Percentiles rank a stretch among this genome's conserved stretches.
Evolutionary conservation across 2,329 filamentous ascomycete species (phyloP).

Genomic region (Pyrenophora tritici-repentis): DNA sequence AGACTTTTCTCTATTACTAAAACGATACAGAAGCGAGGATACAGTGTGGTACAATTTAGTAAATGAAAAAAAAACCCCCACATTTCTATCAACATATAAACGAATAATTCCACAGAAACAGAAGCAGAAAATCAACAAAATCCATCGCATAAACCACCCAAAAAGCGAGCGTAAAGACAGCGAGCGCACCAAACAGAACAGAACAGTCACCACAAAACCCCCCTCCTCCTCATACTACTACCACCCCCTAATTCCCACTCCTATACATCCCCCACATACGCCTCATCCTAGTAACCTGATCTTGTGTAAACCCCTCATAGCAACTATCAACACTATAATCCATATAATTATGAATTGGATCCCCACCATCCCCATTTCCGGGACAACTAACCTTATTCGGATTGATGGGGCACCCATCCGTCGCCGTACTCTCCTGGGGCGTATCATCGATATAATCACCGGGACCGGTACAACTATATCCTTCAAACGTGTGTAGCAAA

Average conservation of each 20-base stretch:
- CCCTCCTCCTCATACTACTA: no score
- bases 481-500: constrained; percentile 54
- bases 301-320: constrained; percentile 58
- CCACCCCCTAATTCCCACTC: constrained; percentile 33
- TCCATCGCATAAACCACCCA: no score
- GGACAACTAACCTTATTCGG: constrained; percentile 59
- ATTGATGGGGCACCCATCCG: constrained; percentile 58
- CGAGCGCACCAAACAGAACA: no score
- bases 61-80: no score
- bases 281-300: constrained; percentile 58
- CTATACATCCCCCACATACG: constrained; percentile 57
- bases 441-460: constrained; percentile 55
- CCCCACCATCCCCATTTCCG: constrained; percentile 40
- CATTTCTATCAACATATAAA: no score
- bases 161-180: no score
- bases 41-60: no score
- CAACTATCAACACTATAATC: constrained; percentile 63
- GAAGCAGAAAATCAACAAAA: no score
- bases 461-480: constrained; percentile 50
- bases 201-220: no score
- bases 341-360: constrained; percentile 65
- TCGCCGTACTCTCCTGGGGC: constrained; percentile 50
- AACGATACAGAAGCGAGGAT: no score
- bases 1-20: no score
- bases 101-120: no score